phyloP scores from a whole-genome alignment of 1,284 basidiomycete species.

The Sanghuangporus sanghuang region DNA sequence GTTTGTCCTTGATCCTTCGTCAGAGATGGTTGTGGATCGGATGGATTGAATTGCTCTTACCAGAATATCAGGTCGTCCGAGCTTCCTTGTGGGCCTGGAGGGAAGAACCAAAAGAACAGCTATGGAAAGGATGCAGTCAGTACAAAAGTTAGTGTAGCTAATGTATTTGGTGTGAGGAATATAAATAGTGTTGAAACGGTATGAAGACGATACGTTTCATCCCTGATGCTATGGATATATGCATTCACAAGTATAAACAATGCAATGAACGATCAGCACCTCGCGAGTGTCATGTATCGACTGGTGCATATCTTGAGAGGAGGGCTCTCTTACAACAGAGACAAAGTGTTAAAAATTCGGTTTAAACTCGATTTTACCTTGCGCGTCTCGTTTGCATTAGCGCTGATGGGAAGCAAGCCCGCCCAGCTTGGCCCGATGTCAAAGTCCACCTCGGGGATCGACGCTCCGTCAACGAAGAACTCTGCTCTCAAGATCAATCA shows the following conservation, averaged over 20 bases:
- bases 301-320: too few species aligned
- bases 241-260: not conserved
- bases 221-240: not conserved
- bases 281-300: too few species aligned
- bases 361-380: too few species aligned
- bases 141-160: too few species aligned
- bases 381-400: constrained; percentile 52
- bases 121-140: constrained; percentile 24
- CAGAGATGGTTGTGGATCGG: not conserved
- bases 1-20: constrained; percentile 34
- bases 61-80: constrained; percentile 71
- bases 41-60: constrained; percentile 28
- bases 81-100: constrained; percentile 65
- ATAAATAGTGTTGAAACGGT: too few species aligned
- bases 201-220: too few species aligned
- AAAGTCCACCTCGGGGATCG: constrained; percentile 64
- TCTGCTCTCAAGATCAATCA: constrained; percentile 34
- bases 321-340: too few species aligned
- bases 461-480: constrained; percentile 65
- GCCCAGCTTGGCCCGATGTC: constrained; percentile 74
- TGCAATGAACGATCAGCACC: too few species aligned
- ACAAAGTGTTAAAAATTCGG: too few species aligned
- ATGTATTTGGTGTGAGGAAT: too few species aligned
- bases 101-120: constrained; percentile 88
- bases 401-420: constrained; percentile 67